phyloP scores from a whole-genome alignment of 306 rosid genomes.

The Quercus berberidifolia region DNA sequence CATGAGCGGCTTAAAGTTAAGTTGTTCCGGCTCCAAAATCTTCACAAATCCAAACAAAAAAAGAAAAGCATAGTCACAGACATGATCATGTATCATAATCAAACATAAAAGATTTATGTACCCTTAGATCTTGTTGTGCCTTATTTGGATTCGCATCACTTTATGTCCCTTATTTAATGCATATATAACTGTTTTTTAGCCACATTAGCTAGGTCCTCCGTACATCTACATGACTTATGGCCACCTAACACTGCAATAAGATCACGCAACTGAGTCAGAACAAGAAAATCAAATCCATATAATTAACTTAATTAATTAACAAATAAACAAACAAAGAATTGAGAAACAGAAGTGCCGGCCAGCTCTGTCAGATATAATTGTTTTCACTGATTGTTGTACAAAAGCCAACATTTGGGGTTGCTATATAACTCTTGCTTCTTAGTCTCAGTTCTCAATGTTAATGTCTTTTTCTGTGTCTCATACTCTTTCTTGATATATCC shows the following conservation, averaged over 20 bases:
- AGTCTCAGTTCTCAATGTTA: not conserved
- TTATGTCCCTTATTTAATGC: too few relatives aligned
- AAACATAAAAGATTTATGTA: not conserved
- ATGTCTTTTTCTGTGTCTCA: not conserved
- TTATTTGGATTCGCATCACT: constrained; percentile 12
- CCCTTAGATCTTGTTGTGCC: not conserved
- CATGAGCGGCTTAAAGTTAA: not conserved
- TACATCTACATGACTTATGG: not conserved
- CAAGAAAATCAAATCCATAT: constrained; percentile 3
- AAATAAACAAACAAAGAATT: not conserved
- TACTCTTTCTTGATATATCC: not conserved
- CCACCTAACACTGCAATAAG: constrained; percentile 25
- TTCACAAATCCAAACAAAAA: not conserved
- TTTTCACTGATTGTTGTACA: not conserved
- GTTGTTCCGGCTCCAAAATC: not conserved
- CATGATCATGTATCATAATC: not conserved
- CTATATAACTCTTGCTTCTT: not conserved
- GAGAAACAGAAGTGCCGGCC: not conserved
- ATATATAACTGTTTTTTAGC: too few relatives aligned
- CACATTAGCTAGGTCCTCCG: not conserved
- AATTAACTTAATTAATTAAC: not conserved
- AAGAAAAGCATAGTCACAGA: not conserved
- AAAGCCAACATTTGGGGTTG: not conserved
- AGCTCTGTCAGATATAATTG: constrained; percentile 1
- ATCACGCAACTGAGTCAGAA: constrained; percentile 19